These are phyloP conservation scores for Fonsecaea pedrosoi DNA, from an alignment of 2,329 filamentous ascomycete species.

Conservation along the genomic window DNA sequence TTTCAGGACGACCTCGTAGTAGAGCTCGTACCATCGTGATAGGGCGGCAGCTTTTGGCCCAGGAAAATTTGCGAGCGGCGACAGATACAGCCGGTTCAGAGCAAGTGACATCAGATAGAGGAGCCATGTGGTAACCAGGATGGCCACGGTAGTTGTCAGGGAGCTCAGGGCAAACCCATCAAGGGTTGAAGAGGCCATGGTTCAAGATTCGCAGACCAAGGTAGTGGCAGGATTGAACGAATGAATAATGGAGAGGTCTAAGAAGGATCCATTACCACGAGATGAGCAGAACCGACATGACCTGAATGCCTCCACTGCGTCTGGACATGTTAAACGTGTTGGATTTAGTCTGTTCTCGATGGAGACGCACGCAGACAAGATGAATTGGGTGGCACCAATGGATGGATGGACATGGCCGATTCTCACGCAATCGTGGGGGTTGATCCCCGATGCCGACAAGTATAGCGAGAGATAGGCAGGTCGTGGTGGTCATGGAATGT, in stretches of 20 bases:
- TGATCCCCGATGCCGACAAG: too few species aligned
- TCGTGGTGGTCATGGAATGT: too few species aligned
- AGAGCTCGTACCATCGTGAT: slow-evolving; percentile 43
- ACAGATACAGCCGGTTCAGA: slow-evolving; percentile 32
- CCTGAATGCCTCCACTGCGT: neutral
- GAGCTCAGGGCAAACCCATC: neutral
- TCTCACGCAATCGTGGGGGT: neutral
- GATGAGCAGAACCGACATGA: neutral
- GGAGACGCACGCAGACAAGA: neutral
- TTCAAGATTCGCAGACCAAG: neutral
- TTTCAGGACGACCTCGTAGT: slow-evolving; percentile 40
- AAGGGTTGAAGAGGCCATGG: neutral
- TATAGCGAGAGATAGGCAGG: too few species aligned
- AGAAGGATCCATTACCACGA: neutral
- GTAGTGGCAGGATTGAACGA: neutral
- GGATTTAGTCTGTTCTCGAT: neutral
- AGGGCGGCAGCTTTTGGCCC: slow-evolving; percentile 38
- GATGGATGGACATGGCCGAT: neutral
- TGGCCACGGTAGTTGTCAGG: neutral
- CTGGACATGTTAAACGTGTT: neutral
- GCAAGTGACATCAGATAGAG: slow-evolving; percentile 9
- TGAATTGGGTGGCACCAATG: neutral
- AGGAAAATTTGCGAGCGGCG: slow-evolving; percentile 36
- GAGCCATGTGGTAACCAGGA: neutral
- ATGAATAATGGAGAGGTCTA: neutral